A percentile compares a stretch with the other conserved stretches of the same genome.
Conservation (phyloP, 257 asterid species). For the Solanum lycopersicoides region DNA sequence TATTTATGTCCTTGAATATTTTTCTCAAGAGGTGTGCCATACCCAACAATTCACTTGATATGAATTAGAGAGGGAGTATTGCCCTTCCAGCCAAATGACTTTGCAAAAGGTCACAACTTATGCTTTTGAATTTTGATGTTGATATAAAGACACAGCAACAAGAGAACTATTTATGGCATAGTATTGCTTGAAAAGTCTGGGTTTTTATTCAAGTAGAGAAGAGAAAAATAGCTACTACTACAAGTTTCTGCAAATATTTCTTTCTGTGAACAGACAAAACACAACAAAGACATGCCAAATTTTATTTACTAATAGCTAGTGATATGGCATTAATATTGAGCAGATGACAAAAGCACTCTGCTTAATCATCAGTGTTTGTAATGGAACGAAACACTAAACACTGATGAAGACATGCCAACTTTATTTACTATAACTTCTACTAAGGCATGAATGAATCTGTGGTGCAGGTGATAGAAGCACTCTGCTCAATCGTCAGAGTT, state of each 20-base stretch:
- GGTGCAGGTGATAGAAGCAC: background rate
- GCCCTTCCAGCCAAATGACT: background rate
- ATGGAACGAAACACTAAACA: background rate
- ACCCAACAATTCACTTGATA: no score
- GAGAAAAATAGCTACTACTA: background rate
- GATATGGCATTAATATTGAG: background rate
- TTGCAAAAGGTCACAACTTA: background rate
- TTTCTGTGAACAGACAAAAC: background rate
- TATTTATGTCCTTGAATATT: no score
- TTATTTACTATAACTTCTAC: background rate
- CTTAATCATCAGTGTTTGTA: slow-evolving; percentile 32
- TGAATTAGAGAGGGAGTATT: background rate
- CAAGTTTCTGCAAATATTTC: background rate
- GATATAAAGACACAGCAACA: no score
- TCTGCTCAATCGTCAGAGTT: slow-evolving; percentile 24
- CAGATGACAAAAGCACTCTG: background rate
- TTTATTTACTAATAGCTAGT: slow-evolving; percentile 1
- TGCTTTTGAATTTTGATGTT: background rate
- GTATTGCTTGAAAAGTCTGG: background rate
- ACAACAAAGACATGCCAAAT: background rate
- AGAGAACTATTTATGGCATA: background rate
- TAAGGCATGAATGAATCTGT: background rate
- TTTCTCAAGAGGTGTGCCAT: no score
- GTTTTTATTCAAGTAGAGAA: background rate
- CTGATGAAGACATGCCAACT: background rate